Evolutionary conservation across 306 rosid species (phyloP).

Genomic region (Senna siamea): DNA sequence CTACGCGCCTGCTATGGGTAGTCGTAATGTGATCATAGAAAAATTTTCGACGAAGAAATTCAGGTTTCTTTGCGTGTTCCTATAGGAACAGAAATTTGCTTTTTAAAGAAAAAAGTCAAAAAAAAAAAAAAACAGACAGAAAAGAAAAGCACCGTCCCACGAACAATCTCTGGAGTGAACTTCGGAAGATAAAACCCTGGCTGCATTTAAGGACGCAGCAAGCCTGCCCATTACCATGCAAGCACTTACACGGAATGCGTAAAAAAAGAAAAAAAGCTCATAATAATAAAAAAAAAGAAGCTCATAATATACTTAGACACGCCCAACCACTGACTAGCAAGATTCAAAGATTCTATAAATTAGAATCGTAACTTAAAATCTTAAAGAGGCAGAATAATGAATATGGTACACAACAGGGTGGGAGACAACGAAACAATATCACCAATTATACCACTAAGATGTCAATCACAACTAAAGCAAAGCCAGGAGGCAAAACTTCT

Average conservation of each 20-base stretch:
- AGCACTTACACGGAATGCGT: not conserved
- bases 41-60: not conserved
- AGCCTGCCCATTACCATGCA: not conserved
- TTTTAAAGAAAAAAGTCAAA: too few relatives aligned
- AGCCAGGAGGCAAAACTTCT: slow-evolving; percentile 31
- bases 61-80: not conserved
- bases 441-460: not conserved
- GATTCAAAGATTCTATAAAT: slow-evolving; percentile 21
- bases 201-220: not conserved
- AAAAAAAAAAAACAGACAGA: too few relatives aligned
- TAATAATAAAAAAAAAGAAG: too few relatives aligned
- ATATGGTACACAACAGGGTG: slow-evolving; percentile 21
- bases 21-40: not conserved
- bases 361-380: not conserved
- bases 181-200: not conserved
- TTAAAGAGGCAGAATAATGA: slow-evolving; percentile 17
- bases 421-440: not conserved
- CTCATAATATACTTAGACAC: too few relatives aligned
- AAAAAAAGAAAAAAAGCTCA: too few relatives aligned
- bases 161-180: not conserved
- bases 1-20: not conserved
- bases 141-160: too few relatives aligned
- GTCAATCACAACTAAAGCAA: slow-evolving; percentile 31
- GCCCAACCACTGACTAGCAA: slow-evolving; percentile 38
- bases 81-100: too few relatives aligned